Evolutionary conservation across 768 basidiomycete genomes (phyloP).

Genomic region (Pholiota molesta): DNA sequence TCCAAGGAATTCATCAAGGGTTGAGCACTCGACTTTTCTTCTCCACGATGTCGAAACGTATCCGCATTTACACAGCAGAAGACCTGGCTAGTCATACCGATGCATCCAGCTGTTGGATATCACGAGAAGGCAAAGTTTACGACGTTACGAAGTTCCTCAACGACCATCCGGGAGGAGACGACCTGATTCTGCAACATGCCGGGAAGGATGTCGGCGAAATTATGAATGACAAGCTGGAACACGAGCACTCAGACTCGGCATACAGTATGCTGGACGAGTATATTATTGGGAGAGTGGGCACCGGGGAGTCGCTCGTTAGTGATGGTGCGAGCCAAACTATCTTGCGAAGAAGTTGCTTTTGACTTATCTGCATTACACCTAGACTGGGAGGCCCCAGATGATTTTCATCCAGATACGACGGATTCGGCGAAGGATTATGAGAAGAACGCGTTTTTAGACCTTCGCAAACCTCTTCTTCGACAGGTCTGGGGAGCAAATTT

Average conservation of each 20-base stretch:
- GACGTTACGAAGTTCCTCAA: slow-evolving; percentile 82
- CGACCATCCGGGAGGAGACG: slow-evolving; percentile 96
- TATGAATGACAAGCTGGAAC: slow-evolving; percentile 82
- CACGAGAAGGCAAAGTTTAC: slow-evolving; percentile 83
- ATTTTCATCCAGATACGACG: slow-evolving; percentile 92
- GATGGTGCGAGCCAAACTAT: slow-evolving; percentile 60
- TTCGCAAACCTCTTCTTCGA: slow-evolving; percentile 77
- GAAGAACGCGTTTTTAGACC: slow-evolving; percentile 90
- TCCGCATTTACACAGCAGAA: slow-evolving; percentile 73
- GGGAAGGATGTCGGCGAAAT: slow-evolving; percentile 79
- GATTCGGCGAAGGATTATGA: slow-evolving; percentile 80
- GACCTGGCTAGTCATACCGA: slow-evolving; percentile 72
- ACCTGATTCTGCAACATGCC: slow-evolving; percentile 80
- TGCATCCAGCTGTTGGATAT: slow-evolving; percentile 76
- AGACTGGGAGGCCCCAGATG: slow-evolving; percentile 91
- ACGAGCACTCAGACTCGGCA: slow-evolving; percentile 90
- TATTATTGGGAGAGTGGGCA: slow-evolving; percentile 80
- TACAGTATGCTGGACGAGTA: slow-evolving; percentile 93
- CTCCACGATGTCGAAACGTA: slow-evolving; percentile 59
- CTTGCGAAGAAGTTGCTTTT: slow-evolving; percentile 6
- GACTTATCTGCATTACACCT: slow-evolving; percentile 1
- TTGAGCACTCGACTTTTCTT: slow-evolving; percentile 1
- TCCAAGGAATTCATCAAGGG: not conserved
- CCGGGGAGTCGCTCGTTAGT: slow-evolving; percentile 70
- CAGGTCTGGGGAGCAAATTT: slow-evolving; percentile 92